Conservation (phyloP, 768 basidiomycete genomes). For the Leccinum variicolor region DNA sequence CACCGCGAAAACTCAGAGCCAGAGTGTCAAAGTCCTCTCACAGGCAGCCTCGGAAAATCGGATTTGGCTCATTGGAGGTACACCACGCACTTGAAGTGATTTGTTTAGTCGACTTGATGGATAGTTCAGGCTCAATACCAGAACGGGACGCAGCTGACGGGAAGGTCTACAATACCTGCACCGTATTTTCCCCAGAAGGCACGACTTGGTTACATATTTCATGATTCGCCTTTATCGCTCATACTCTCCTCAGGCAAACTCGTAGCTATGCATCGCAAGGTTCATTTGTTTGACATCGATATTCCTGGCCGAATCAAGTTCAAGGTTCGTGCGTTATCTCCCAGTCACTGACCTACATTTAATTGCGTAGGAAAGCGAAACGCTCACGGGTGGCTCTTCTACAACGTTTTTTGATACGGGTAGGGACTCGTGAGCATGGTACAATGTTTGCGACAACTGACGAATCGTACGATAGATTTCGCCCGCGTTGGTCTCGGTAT, state of each 20-base stretch:
- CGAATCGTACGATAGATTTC: constrained; percentile 57
- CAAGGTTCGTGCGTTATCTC: constrained; percentile 50
- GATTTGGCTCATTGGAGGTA: constrained; percentile 94
- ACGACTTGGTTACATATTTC: constrained; percentile 1
- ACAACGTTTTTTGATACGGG: constrained; percentile 88
- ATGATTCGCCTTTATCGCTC: not conserved
- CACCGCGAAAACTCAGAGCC: constrained; percentile 52
- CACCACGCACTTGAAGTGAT: not conserved
- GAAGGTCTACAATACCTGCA: constrained; percentile 90
- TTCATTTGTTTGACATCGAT: constrained; percentile 97
- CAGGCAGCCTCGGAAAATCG: constrained; percentile 71
- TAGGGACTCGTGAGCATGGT: constrained; percentile 26
- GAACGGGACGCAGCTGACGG: constrained; percentile 63
- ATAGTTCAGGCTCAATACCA: constrained; percentile 81
- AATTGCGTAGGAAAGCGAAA: constrained; percentile 74
- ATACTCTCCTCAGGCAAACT: constrained; percentile 60
- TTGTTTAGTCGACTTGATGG: not conserved
- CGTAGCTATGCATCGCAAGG: constrained; percentile 85
- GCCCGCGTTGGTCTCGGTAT: constrained; percentile 96
- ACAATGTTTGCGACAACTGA: not conserved
- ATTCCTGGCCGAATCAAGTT: constrained; percentile 90
- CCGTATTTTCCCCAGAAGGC: constrained; percentile 84
- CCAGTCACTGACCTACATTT: not conserved
- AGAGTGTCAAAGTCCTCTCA: constrained; percentile 81
- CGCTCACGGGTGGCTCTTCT: constrained; percentile 69